These are phyloP conservation scores for Hypsizygus ulmarius DNA, from an alignment of 1,284 basidiomycete genomes.

Conservation along the genomic window DNA sequence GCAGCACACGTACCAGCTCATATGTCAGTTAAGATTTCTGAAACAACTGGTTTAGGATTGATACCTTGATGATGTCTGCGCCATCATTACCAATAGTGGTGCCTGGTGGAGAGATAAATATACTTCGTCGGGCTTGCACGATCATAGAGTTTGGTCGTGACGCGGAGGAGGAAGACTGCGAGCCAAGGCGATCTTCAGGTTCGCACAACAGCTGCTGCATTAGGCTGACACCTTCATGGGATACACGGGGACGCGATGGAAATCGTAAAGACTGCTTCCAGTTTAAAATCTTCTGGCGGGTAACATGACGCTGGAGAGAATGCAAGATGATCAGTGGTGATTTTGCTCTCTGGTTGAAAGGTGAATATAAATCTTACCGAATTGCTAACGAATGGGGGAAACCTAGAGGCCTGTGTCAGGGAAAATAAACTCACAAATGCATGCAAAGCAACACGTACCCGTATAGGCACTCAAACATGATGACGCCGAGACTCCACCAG, in stretches of 20 bases:
- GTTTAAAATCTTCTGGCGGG: constrained; percentile 89
- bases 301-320: constrained; percentile 70
- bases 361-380: constrained; percentile 52
- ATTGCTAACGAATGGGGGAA: constrained; percentile 91
- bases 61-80: constrained; percentile 82
- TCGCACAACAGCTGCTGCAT: constrained; percentile 91
- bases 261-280: constrained; percentile 89
- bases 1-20: constrained; percentile 21
- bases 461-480: constrained; percentile 88
- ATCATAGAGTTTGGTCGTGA: constrained; percentile 77
- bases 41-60: constrained; percentile 15
- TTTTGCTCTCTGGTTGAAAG: constrained; percentile 2
- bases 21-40: background rate
- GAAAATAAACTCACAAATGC: constrained; percentile 5
- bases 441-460: constrained; percentile 53
- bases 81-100: constrained; percentile 67
- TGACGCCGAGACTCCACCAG: constrained; percentile 97
- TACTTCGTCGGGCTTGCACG: constrained; percentile 70
- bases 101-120: constrained; percentile 56
- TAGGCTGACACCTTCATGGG: constrained; percentile 82
- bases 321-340: constrained; percentile 12
- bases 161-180: constrained; percentile 63
- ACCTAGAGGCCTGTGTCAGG: constrained; percentile 45
- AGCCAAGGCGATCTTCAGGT: constrained; percentile 89
- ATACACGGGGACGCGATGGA: constrained; percentile 80